These are phyloP conservation scores for Phytophthora meadii DNA, from an alignment of 352 stramenopile genomes.

Conservation along the genomic window DNA sequence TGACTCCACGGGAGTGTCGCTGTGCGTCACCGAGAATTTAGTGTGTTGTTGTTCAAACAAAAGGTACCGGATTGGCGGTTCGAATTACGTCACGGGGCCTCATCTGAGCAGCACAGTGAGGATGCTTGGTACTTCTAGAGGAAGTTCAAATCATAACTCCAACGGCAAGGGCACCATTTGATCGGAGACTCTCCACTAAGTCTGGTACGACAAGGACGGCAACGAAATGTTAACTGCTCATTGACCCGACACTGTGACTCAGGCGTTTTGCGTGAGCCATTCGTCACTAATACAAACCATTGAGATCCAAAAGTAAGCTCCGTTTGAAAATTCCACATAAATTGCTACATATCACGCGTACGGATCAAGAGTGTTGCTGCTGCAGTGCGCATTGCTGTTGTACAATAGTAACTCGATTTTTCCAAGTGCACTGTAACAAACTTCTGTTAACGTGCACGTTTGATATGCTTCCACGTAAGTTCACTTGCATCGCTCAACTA, in stretches of 20 bases:
- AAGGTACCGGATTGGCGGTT: constrained; percentile 13
- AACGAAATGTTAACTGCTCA: too few relatives aligned
- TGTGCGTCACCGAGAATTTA: constrained; percentile 15
- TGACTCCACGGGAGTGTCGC: constrained; percentile 1
- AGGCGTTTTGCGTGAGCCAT: too few relatives aligned
- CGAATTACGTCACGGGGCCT: constrained; percentile 15
- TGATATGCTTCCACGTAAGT: constrained; percentile 6
- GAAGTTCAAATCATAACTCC: constrained; percentile 13
- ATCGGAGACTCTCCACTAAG: background rate
- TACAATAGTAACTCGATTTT: too few relatives aligned
- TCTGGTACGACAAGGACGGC: constrained; percentile 15
- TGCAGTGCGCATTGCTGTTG: too few relatives aligned
- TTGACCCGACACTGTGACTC: too few relatives aligned
- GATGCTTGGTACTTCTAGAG: background rate
- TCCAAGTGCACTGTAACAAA: background rate
- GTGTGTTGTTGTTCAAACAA: background rate
- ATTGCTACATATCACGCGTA: too few relatives aligned
- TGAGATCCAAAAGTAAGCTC: too few relatives aligned
- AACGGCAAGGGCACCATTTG: background rate
- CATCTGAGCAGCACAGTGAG: background rate
- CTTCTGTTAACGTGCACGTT: background rate
- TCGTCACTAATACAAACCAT: too few relatives aligned
- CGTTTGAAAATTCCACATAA: too few relatives aligned
- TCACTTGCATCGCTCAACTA: background rate
- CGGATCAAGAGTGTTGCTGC: too few relatives aligned